These are phyloP conservation scores for Leersia perrieri DNA, from an alignment of 176 grass and related monocot species.

Conservation along the genomic window DNA sequence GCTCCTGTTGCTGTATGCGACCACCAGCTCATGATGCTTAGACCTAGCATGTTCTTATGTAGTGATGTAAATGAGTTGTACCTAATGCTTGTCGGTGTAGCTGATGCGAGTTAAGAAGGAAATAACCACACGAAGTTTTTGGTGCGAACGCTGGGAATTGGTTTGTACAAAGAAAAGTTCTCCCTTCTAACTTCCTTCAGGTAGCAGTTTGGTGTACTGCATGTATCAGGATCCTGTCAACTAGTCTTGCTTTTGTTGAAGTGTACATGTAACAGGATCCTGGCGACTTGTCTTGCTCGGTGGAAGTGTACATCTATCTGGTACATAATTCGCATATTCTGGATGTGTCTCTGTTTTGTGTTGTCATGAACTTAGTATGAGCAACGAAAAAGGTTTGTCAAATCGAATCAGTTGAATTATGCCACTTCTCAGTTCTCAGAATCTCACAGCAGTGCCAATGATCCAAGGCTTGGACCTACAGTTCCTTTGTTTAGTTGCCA, in stretches of 20 bases:
- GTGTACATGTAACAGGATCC: neutral
- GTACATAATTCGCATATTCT: constrained; percentile 14
- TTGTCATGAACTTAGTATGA: neutral
- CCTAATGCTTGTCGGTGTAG: constrained; percentile 6
- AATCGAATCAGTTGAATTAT: neutral
- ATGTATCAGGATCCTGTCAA: neutral
- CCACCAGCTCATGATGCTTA: neutral
- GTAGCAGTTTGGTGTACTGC: constrained; percentile 19
- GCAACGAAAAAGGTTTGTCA: neutral
- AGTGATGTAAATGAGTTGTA: constrained; percentile 48
- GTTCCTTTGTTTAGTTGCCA: neutral
- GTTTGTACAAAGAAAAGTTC: constrained; percentile 21
- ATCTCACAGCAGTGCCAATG: too few relatives aligned
- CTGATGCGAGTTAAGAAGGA: neutral
- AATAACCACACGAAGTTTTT: constrained; percentile 34
- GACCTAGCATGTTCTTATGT: constrained; percentile 10
- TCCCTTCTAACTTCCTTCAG: neutral
- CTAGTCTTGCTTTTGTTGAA: neutral
- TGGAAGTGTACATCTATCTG: neutral
- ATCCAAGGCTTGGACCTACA: neutral
- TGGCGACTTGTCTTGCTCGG: neutral
- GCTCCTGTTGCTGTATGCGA: neutral
- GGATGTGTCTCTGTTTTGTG: neutral
- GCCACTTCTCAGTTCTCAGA: too few relatives aligned
- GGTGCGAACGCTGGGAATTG: constrained; percentile 20